Conservation (phyloP, 2,329 filamentous ascomycete genomes). For the Lecanoromycetidae sp. region DNA sequence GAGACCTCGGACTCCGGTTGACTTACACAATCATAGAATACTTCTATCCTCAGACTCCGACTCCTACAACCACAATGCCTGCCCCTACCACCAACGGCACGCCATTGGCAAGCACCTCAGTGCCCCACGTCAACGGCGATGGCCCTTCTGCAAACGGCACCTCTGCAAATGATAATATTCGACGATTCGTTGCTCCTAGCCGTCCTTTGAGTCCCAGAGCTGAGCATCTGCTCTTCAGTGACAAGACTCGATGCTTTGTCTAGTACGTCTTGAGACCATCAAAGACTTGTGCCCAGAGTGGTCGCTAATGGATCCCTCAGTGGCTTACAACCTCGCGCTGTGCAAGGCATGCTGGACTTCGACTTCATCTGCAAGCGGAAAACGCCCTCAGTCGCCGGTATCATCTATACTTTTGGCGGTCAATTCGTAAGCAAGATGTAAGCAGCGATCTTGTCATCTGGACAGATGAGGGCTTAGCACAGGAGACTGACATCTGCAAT, state of each 20-base stretch:
- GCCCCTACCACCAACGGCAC: conserved; percentile 19
- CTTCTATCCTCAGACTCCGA: background rate
- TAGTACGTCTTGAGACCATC: conserved; percentile 48
- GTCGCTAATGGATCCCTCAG: conserved; percentile 26
- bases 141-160: conserved; percentile 24
- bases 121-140: conserved; percentile 27
- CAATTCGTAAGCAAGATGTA: conserved; percentile 99
- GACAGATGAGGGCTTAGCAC: background rate
- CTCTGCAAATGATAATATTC: conserved; percentile 97
- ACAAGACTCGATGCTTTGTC: conserved; percentile 99
- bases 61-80: conserved; percentile 21
- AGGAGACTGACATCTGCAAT: conserved; percentile 6
- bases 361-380: conserved; percentile 99
- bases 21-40: background rate
- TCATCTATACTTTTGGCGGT: conserved; percentile 99
- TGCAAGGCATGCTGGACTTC: conserved; percentile 94
- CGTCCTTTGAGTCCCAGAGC: conserved; percentile 80
- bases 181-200: conserved; percentile 86
- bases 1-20: background rate
- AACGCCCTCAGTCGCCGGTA: conserved; percentile 91
- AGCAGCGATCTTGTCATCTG: conserved; percentile 19
- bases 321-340: conserved; percentile 89
- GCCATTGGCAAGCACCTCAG: conserved; percentile 11
- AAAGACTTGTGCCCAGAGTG: background rate
- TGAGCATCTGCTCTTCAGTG: conserved; percentile 87